These are phyloP conservation scores for Allium sativum DNA, from an alignment of 106 monocot species.

Conservation along the genomic window DNA sequence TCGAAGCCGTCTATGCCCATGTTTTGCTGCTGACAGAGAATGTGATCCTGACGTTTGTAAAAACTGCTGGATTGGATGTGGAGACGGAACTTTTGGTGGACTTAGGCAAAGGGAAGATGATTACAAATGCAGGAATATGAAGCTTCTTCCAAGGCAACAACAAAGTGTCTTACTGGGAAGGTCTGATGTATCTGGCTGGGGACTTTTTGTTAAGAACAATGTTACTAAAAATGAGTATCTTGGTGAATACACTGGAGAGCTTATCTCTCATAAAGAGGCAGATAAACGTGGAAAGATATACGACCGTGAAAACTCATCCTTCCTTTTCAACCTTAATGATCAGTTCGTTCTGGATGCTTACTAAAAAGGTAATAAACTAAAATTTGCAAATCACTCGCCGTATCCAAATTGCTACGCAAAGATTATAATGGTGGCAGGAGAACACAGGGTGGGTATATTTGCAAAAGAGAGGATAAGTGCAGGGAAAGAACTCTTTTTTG, in stretches of 20 bases:
- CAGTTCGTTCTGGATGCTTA: slow-evolving; percentile 98
- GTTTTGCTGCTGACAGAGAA: slow-evolving; percentile 98
- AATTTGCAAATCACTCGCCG: slow-evolving; percentile 96
- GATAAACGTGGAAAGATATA: slow-evolving; percentile 99
- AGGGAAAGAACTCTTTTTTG: slow-evolving; percentile 92
- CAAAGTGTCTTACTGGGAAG: slow-evolving; percentile 90
- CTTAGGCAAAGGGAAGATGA: slow-evolving; percentile 89
- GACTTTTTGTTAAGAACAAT: slow-evolving; percentile 94
- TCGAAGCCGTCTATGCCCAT: slow-evolving; percentile 95
- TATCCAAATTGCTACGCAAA: slow-evolving; percentile 96
- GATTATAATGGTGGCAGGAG: slow-evolving; percentile 98
- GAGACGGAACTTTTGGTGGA: slow-evolving; percentile 86
- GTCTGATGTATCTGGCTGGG: slow-evolving; percentile 98
- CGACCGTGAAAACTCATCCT: slow-evolving; percentile 96
- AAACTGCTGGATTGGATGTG: slow-evolving; percentile 97
- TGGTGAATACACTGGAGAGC: slow-evolving; percentile 91
- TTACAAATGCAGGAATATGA: slow-evolving; percentile 97
- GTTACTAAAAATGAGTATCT: slow-evolving; percentile 94
- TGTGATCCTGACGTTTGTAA: slow-evolving; percentile 96
- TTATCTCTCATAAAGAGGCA: slow-evolving; percentile 92
- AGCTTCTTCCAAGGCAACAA: slow-evolving; percentile 81
- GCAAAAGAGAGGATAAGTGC: slow-evolving; percentile 85
- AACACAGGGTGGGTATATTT: slow-evolving; percentile 95
- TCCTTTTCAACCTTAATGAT: slow-evolving; percentile 96
- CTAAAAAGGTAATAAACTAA: slow-evolving; percentile 83